These are phyloP conservation scores for Xylariaceae sp. DNA, from an alignment of 2,329 filamentous ascomycete genomes.

Conservation along the genomic window DNA sequence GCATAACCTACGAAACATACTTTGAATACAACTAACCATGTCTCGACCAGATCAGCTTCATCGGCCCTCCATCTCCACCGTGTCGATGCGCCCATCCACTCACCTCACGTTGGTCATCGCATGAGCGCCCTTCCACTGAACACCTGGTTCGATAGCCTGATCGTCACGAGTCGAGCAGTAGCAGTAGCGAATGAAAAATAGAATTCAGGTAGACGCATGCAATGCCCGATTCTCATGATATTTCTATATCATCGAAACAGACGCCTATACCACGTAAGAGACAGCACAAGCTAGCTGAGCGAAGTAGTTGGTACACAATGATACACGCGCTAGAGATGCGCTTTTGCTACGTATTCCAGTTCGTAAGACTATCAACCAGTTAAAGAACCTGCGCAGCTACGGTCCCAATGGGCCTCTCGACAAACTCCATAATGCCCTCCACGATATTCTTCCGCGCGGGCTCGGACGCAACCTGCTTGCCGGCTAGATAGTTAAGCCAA, in stretches of 20 bases:
- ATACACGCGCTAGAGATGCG: slow-evolving; percentile 9
- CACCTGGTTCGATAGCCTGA: background rate
- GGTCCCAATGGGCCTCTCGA: slow-evolving; percentile 81
- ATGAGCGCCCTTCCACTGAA: background rate
- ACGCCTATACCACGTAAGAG: background rate
- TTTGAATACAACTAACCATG: background rate
- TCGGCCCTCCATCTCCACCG: background rate
- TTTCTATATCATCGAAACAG: background rate
- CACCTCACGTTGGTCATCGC: background rate
- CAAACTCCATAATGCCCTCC: slow-evolving; percentile 81
- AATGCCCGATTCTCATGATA: background rate
- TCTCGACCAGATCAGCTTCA: background rate
- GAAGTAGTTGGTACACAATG: slow-evolving; percentile 16
- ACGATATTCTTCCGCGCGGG: slow-evolving; percentile 75
- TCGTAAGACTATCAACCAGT: too few species aligned
- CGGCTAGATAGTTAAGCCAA: slow-evolving; percentile 87
- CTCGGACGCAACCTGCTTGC: slow-evolving; percentile 82
- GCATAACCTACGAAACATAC: too few species aligned
- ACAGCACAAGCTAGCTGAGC: slow-evolving; percentile 1
- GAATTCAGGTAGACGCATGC: background rate
- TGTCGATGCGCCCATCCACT: background rate
- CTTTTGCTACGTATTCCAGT: slow-evolving; percentile 1
- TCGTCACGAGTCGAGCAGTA: background rate
- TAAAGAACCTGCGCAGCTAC: slow-evolving; percentile 71
- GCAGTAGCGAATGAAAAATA: background rate